Conservation (phyloP, 2,329 filamentous ascomycete species). For the Colletotrichum lindemuthianum region DNA sequence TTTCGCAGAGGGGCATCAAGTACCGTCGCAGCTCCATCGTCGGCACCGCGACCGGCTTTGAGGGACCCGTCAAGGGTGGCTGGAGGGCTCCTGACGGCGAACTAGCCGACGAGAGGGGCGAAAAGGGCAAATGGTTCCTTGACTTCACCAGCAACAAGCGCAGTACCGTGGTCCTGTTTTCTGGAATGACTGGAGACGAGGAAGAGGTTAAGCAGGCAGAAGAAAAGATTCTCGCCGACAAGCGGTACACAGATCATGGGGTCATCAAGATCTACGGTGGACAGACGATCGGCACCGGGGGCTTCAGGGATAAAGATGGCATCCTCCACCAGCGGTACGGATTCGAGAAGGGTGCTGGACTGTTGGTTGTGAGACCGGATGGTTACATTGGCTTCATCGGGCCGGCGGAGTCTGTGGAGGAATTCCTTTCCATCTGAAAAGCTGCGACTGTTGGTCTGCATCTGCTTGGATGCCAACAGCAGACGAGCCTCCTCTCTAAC, state of each 20-base stretch:
- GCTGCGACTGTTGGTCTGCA: background rate
- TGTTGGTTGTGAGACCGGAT: slow-evolving; percentile 45
- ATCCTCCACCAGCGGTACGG: slow-evolving; percentile 43
- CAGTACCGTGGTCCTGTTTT: slow-evolving; percentile 48
- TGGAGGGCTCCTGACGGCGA: slow-evolving; percentile 56
- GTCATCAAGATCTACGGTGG: slow-evolving; percentile 35
- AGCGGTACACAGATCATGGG: slow-evolving; percentile 28
- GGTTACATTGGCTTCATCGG: slow-evolving; percentile 46
- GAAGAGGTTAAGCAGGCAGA: slow-evolving; percentile 23
- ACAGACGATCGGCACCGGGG: slow-evolving; percentile 7
- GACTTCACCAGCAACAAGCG: slow-evolving; percentile 40
- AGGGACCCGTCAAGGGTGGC: slow-evolving; percentile 54
- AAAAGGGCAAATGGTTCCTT: slow-evolving; percentile 39
- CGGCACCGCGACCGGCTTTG: slow-evolving; percentile 43
- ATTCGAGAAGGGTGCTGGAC: slow-evolving; percentile 40
- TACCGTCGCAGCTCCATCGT: slow-evolving; percentile 54
- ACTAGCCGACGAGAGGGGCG: slow-evolving; percentile 33
- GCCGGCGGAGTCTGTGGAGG: slow-evolving; percentile 38
- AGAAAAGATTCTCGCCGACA: slow-evolving; percentile 26
- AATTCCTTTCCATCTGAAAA: slow-evolving; percentile 36
- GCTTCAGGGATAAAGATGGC: slow-evolving; percentile 39
- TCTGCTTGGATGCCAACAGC: too few relatives aligned
- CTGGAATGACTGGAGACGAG: slow-evolving; percentile 34
- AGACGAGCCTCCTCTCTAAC: too few relatives aligned
- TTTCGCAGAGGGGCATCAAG: slow-evolving; percentile 54